Evolutionary conservation across 1,284 basidiomycete species (phyloP).

Genomic region (Jaminaea rosea): DNA sequence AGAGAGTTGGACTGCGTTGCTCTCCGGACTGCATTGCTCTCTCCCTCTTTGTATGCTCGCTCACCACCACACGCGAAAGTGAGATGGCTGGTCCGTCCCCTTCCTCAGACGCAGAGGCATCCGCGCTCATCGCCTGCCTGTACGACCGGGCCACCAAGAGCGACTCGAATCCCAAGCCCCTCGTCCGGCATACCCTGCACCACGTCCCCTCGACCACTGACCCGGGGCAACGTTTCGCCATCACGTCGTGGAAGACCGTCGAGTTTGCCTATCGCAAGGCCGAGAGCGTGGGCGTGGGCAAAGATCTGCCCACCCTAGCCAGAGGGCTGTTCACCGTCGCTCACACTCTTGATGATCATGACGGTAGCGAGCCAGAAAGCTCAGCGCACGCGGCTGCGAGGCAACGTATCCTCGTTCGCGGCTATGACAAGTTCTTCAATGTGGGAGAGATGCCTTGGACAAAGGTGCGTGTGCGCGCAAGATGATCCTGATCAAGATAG

Average conservation of each 20-base stretch:
- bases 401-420: constrained; percentile 73
- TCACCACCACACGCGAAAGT: too few relatives aligned
- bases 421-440: constrained; percentile 99
- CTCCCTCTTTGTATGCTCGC: too few relatives aligned
- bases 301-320: constrained; percentile 38
- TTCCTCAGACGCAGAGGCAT: neutral
- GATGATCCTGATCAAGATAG: neutral
- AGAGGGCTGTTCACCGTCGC: constrained; percentile 42
- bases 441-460: constrained; percentile 92
- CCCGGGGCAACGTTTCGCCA: neutral
- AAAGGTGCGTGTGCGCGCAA: constrained; percentile 55
- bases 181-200: neutral
- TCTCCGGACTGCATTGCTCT: too few relatives aligned
- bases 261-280: constrained; percentile 45
- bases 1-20: too few relatives aligned
- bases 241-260: constrained; percentile 34
- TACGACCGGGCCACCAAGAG: neutral
- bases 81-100: too few relatives aligned
- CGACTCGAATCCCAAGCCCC: neutral
- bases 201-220: neutral
- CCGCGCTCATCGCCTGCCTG: neutral
- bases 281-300: constrained; percentile 14
- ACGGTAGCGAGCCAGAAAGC: constrained; percentile 4
- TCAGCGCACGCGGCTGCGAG: constrained; percentile 17
- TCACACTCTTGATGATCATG: too few relatives aligned